A percentile compares a stretch with the other conserved stretches of the same genome.
These are phyloP conservation scores for Saccharomyces pastorianus DNA, from an alignment of 1,139 yeast species.

Conservation along the genomic window DNA sequence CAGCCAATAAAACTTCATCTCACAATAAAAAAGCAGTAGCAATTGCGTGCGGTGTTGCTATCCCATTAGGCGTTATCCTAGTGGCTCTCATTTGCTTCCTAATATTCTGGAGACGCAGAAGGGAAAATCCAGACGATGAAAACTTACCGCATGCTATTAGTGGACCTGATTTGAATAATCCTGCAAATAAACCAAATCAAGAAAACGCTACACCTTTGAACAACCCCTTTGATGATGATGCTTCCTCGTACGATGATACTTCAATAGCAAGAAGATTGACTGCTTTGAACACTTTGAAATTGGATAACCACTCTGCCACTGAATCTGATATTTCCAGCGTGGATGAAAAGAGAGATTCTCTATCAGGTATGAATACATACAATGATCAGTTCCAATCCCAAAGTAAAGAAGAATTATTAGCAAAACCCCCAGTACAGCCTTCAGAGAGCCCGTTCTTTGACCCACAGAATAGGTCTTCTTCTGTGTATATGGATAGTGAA, in stretches of 20 bases:
- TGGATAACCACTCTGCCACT: constrained; percentile 36
- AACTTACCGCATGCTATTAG: constrained; percentile 22
- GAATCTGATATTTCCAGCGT: constrained; percentile 35
- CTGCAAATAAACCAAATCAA: constrained; percentile 37
- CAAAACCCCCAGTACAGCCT: constrained; percentile 1
- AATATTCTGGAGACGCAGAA: constrained; percentile 51
- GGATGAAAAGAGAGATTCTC: constrained; percentile 27
- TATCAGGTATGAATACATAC: constrained; percentile 18
- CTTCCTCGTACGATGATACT: constrained; percentile 21
- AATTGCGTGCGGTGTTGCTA: constrained; percentile 77
- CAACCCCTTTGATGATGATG: constrained; percentile 33
- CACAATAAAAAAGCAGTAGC: constrained; percentile 44
- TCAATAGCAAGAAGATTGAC: constrained; percentile 40
- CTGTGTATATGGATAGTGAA: constrained; percentile 27
- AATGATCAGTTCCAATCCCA: not conserved
- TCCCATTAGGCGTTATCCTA: constrained; percentile 52
- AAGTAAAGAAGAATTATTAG: constrained; percentile 29
- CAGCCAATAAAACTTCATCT: constrained; percentile 16
- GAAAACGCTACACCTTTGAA: constrained; percentile 15
- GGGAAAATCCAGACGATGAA: constrained; percentile 31
- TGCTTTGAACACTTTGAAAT: constrained; percentile 45
- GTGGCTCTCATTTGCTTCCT: constrained; percentile 43
- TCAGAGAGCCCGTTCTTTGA: constrained; percentile 12
- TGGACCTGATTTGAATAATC: constrained; percentile 34
- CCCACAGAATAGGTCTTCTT: constrained; percentile 20